Evolutionary conservation across 352 stramenopile genomes (phyloP).

Genomic region (Elongisporangium undulatum): DNA sequence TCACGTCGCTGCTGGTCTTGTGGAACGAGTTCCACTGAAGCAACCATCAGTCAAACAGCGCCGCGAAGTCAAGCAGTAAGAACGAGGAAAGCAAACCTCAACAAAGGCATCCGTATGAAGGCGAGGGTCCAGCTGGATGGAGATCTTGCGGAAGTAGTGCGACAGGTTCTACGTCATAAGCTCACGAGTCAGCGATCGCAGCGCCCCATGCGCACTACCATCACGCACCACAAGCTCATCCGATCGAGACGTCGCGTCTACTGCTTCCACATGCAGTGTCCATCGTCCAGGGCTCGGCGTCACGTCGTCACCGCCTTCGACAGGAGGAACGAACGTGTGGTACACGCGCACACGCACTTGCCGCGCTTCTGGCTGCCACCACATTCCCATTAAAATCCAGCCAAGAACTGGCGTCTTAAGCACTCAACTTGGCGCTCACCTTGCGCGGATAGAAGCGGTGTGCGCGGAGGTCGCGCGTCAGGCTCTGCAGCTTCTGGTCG

Average conservation of each 20-base stretch:
- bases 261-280: constrained; percentile 62
- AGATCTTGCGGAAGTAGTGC: constrained; percentile 71
- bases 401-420: background rate
- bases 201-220: no score
- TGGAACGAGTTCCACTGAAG: constrained; percentile 75
- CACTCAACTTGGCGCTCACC: constrained; percentile 3
- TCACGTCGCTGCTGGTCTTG: constrained; percentile 57
- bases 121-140: constrained; percentile 65
- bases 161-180: constrained; percentile 54
- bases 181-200: background rate
- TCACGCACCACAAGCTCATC: constrained; percentile 27
- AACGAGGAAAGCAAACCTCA: constrained; percentile 25
- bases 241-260: constrained; percentile 17
- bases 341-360: constrained; percentile 51
- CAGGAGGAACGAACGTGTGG: constrained; percentile 52
- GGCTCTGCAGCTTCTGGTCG: constrained; percentile 33
- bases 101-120: constrained; percentile 66
- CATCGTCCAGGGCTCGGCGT: constrained; percentile 34
- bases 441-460: constrained; percentile 56
- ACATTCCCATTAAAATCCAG: background rate
- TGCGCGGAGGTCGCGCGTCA: constrained; percentile 54
- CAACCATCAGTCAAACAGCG: background rate
- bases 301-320: constrained; percentile 23
- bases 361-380: constrained; percentile 42
- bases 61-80: background rate